A percentile compares a stretch with the other conserved stretches of the same genome.
Evolutionary conservation across 805 yeast genomes (phyloP).

Genomic region (Kodamaea nitidulidarum): DNA sequence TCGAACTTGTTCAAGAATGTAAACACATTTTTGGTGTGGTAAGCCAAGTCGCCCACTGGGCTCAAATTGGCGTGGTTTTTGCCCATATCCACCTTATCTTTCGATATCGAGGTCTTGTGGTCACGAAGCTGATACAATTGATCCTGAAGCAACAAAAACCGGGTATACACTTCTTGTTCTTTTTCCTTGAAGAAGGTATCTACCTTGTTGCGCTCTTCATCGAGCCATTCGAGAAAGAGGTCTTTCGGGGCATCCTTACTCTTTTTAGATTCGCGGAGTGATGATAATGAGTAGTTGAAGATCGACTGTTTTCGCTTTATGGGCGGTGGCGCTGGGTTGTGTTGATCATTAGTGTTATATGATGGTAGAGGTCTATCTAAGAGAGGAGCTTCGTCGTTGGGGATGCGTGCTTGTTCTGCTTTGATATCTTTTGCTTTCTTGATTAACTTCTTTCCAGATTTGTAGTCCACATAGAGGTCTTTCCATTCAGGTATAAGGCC

Average conservation of each 20-base stretch:
- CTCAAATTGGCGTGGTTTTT: slow-evolving; percentile 14
- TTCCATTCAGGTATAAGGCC: slow-evolving; percentile 87
- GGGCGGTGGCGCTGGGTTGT: not conserved
- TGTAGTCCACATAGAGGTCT: slow-evolving; percentile 72
- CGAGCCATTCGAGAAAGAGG: slow-evolving; percentile 62
- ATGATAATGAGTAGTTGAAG: slow-evolving; percentile 19
- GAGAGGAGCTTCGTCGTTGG: slow-evolving; percentile 5
- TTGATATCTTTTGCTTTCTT: slow-evolving; percentile 26
- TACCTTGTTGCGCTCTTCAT: slow-evolving; percentile 55
- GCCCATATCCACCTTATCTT: slow-evolving; percentile 9
- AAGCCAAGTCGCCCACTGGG: slow-evolving; percentile 28
- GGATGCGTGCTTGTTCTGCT: not conserved
- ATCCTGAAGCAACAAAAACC: slow-evolving; percentile 60
- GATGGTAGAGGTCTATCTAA: slow-evolving; percentile 2
- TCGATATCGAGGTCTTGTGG: slow-evolving; percentile 31
- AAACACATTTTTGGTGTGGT: slow-evolving; percentile 23
- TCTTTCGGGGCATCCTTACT: slow-evolving; percentile 15
- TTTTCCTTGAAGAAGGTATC: slow-evolving; percentile 56
- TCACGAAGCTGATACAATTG: slow-evolving; percentile 64
- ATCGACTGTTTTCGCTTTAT: slow-evolving; percentile 16
- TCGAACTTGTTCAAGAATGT: slow-evolving; percentile 29
- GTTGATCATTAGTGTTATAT: slow-evolving; percentile 4
- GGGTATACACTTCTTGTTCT: slow-evolving; percentile 56
- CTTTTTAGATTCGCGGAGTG: slow-evolving; percentile 15
- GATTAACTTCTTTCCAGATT: slow-evolving; percentile 53